Percentiles rank a stretch among this genome's conserved stretches.
Evolutionary conservation across 768 basidiomycete species (phyloP).

Genomic region (Termitomyces sp.): DNA sequence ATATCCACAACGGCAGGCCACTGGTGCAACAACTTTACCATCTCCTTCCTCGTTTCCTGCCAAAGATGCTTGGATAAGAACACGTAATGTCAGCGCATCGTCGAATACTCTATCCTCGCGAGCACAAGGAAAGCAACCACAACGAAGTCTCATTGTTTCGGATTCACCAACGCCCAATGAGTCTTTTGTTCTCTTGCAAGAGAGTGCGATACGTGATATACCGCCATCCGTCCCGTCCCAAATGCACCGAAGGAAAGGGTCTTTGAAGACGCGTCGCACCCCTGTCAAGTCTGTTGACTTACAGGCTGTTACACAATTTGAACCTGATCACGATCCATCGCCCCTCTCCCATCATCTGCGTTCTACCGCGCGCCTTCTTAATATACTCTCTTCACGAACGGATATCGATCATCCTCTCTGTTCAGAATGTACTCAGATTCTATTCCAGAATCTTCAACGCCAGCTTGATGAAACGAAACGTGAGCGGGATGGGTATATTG

Average conservation of each 20-base stretch:
- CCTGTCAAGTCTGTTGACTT: slow-evolving; percentile 22
- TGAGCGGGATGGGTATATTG: slow-evolving; percentile 89
- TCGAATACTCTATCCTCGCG: slow-evolving; percentile 42
- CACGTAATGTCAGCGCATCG: slow-evolving; percentile 34
- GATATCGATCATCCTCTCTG: slow-evolving; percentile 93
- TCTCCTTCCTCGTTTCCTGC: slow-evolving; percentile 44
- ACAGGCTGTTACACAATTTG: slow-evolving; percentile 27
- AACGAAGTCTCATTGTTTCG: slow-evolving; percentile 25
- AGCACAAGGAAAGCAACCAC: slow-evolving; percentile 56
- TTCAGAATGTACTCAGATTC: slow-evolving; percentile 84
- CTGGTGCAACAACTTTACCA: slow-evolving; percentile 39
- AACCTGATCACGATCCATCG: slow-evolving; percentile 56
- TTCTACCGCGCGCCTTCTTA: slow-evolving; percentile 70
- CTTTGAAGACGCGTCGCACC: slow-evolving; percentile 28
- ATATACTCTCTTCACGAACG: slow-evolving; percentile 67
- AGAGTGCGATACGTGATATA: slow-evolving; percentile 70
- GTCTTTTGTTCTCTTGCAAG: slow-evolving; percentile 88
- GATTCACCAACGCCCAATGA: slow-evolving; percentile 60
- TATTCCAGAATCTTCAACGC: slow-evolving; percentile 68
- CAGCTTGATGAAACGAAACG: slow-evolving; percentile 88
- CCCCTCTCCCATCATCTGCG: slow-evolving; percentile 75
- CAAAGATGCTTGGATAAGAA: slow-evolving; percentile 60
- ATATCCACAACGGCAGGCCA: slow-evolving; percentile 29
- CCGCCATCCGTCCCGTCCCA: slow-evolving; percentile 47
- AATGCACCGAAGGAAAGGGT: slow-evolving; percentile 36